Base-by-base conservation (phyloP, 2,329 filamentous ascomycete genomes). In the Penicillium brasilianum region DNA sequence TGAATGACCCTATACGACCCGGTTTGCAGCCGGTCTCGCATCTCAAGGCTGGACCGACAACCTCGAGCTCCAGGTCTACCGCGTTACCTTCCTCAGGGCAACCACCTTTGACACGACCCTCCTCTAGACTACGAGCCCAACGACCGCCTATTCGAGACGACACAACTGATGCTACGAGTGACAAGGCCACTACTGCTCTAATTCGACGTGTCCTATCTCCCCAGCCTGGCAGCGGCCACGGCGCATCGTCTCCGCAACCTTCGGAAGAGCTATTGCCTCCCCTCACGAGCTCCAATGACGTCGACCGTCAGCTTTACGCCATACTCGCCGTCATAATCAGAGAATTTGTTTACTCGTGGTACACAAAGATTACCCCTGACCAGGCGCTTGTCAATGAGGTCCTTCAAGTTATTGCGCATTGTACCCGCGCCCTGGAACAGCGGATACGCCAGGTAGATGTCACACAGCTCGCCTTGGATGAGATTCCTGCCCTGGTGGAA, bases 311-410 rank as follows among this genome's bases (percentile, higher is more conserved):
- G 78, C 85, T 99, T 4, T 99, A 98, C 75, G 94, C 92, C 30
- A 86, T 98, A 62, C 88, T 99, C 62, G 91, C 95, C 55, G 90
- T 98, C 61, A 88, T 98, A 63, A 83, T 97, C 70, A 88, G 91
- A 71, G 93, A 97, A 66, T 97, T 93, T 75, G 90, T 99, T 39
- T 89, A 95, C 76, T 88, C 87, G 34, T 99, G 95, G 95, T 99
- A 99, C 81, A 84, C 83, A 66, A 94, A 90, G 76, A 95, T 99
- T 76, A 97, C 94, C 1, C 87, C 92, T 3, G 94, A 99, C 77
- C 90, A 93, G 74, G 84, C 87, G 13, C 96, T 99, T 73, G 88
- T 95, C 62, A 89, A 90, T 68, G 93, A 97, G 80, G 85, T 97
- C 60, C 84, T 98, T 57, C 91, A 92, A 72, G 89, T 97, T 67